A percentile compares a stretch with the other conserved stretches of the same genome.
phyloP scores from a whole-genome alignment of 148 eudicot species.

The Heliamphora exappendiculata region DNA sequence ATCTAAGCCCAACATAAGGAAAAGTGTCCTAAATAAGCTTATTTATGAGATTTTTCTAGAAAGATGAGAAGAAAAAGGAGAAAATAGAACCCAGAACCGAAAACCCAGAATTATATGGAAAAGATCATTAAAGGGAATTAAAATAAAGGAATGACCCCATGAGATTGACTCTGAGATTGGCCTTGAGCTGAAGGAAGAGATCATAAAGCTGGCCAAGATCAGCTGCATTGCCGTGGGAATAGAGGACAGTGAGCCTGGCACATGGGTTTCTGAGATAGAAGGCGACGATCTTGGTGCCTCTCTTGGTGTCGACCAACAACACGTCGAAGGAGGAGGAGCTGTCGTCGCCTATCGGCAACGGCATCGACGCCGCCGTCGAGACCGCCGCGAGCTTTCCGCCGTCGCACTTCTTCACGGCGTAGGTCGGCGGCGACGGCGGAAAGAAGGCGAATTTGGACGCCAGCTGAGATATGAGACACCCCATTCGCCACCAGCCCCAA shows the following conservation, averaged over 20 bases:
- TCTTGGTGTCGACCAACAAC: conserved; percentile 60
- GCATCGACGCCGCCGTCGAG: conserved; percentile 42
- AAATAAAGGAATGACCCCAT: conserved; percentile 48
- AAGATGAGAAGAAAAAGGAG: too few species aligned
- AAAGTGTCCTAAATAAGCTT: neutral
- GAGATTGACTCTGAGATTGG: conserved; percentile 87
- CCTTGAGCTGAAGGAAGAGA: conserved; percentile 90
- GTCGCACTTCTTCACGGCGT: conserved; percentile 59
- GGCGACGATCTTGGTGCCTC: conserved; percentile 80
- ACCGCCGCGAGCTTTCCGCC: conserved; percentile 64
- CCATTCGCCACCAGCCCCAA: conserved; percentile 37
- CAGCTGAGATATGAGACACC: conserved; percentile 70
- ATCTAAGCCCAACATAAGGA: conserved; percentile 5
- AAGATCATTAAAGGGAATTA: neutral
- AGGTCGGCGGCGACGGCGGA: conserved; percentile 89
- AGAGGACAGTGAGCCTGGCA: conserved; percentile 76
- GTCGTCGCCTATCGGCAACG: conserved; percentile 54
- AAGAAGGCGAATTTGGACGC: conserved; percentile 92
- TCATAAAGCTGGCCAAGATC: conserved; percentile 94
- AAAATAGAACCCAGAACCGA: neutral
- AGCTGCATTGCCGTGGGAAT: conserved; percentile 98
- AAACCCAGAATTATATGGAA: neutral
- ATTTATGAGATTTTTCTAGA: too few species aligned
- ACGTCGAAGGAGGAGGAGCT: conserved; percentile 41
- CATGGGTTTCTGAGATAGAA: conserved; percentile 73